Percentiles rank a stretch among this genome's conserved stretches.
phyloP scores from a whole-genome alignment of 2,329 filamentous ascomycete species.

The Cladosporium oxysporum region DNA sequence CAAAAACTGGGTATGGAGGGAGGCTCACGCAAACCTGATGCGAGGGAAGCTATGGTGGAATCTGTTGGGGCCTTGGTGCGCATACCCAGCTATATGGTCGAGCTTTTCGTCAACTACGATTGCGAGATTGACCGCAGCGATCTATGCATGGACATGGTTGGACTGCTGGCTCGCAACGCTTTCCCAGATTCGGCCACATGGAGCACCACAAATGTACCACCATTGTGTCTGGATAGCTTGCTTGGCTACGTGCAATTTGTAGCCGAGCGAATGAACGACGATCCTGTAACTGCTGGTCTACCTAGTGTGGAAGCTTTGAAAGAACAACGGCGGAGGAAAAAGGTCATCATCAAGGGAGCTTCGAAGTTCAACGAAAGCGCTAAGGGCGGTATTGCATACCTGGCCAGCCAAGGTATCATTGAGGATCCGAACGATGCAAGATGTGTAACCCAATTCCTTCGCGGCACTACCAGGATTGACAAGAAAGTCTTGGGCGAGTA shows the following conservation, averaged over 20 bases:
- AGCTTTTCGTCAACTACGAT: conserved; percentile 97
- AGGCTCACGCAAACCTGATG: conserved; percentile 87
- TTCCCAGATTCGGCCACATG: conserved; percentile 96
- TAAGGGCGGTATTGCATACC: conserved; percentile 81
- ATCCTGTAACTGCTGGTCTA: conserved; percentile 63
- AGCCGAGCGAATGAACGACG: conserved; percentile 77
- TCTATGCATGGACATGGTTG: conserved; percentile 93
- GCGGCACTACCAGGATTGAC: conserved; percentile 82
- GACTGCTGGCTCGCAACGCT: conserved; percentile 87
- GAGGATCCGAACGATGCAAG: conserved; percentile 70
- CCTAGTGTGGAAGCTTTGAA: conserved; percentile 66
- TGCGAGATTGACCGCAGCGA: conserved; percentile 90
- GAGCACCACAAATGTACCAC: conserved; percentile 98
- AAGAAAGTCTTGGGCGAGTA: conserved; percentile 92
- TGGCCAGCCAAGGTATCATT: conserved; percentile 85
- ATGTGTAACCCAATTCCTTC: conserved; percentile 83
- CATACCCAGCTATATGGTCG: conserved; percentile 92
- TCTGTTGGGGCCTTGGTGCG: conserved; percentile 87
- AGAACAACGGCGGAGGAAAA: conserved; percentile 77
- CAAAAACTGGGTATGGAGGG: conserved; percentile 92
- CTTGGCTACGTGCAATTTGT: conserved; percentile 91
- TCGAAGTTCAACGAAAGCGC: conserved; percentile 94
- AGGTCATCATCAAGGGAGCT: conserved; percentile 82
- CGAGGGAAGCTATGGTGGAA: conserved; percentile 97
- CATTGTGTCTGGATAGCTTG: conserved; percentile 87